These are phyloP conservation scores for Escallonia herrerae DNA, from an alignment of 129 eudicot genomes.

Conservation along the genomic window DNA sequence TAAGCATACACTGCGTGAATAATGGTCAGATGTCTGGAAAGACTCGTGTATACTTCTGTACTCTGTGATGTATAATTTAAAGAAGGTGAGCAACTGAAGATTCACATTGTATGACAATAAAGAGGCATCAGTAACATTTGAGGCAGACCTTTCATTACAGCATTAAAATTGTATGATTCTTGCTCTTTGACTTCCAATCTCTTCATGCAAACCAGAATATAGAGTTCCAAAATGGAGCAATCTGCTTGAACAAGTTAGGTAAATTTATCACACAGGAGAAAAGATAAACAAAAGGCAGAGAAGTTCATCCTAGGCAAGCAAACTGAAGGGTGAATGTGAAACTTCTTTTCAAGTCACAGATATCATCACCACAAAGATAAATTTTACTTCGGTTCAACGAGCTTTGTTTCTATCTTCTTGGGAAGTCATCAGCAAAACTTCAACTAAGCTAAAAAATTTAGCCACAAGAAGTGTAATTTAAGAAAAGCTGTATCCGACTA, in stretches of 20 bases:
- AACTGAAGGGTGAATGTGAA: background rate
- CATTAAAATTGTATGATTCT: constrained; percentile 66
- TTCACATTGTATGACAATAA: background rate
- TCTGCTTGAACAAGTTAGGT: constrained; percentile 38
- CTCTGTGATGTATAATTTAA: constrained; percentile 36
- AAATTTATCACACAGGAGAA: background rate
- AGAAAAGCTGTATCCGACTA: too few species aligned
- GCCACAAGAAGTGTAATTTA: too few species aligned
- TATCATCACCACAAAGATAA: too few species aligned
- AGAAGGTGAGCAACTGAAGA: background rate
- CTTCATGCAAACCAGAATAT: constrained; percentile 87
- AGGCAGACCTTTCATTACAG: constrained; percentile 75
- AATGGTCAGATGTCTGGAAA: constrained; percentile 54
- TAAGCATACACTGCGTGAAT: constrained; percentile 70
- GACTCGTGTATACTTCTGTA: constrained; percentile 73
- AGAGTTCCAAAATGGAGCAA: constrained; percentile 83
- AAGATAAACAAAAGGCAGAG: background rate
- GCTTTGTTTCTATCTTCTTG: too few species aligned
- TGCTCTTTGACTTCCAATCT: constrained; percentile 78
- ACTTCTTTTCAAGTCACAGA: too few species aligned
- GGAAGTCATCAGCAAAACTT: too few species aligned
- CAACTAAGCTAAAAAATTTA: too few species aligned
- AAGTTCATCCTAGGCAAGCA: background rate
- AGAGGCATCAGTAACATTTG: background rate
- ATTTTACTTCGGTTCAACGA: too few species aligned